Percentiles rank a stretch among this genome's conserved stretches.
Conservation (phyloP, 2,329 filamentous ascomycete species). For the Septoria linicola region DNA sequence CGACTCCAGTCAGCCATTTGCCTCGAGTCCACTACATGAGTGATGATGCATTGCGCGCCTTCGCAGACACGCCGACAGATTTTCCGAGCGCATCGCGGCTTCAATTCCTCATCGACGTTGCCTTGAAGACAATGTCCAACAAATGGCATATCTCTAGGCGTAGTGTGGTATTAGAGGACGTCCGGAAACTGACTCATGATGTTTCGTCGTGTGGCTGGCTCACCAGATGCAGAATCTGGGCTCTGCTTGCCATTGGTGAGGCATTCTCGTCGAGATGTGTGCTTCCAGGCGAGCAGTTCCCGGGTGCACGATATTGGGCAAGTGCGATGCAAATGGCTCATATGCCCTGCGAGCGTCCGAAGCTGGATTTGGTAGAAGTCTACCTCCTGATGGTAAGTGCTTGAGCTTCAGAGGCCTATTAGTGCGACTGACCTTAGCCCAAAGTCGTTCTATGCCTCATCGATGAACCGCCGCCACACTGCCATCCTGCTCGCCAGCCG, state of each 20-base stretch:
- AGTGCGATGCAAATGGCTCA: conserved; percentile 43
- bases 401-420: conserved; percentile 32
- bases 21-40: conserved; percentile 38
- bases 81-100: conserved; percentile 45
- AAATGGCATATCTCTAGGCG: conserved; percentile 47
- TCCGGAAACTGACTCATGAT: conserved; percentile 43
- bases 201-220: conserved; percentile 38
- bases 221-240: conserved; percentile 45
- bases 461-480: conserved; percentile 48
- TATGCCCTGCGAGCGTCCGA: conserved; percentile 46
- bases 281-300: conserved; percentile 40
- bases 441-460: conserved; percentile 47
- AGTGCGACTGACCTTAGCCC: background rate
- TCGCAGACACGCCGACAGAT: conserved; percentile 39
- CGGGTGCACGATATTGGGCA: conserved; percentile 48
- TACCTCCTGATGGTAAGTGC: conserved; percentile 41
- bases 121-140: conserved; percentile 43
- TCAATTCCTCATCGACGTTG: conserved; percentile 43
- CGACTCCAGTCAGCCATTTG: conserved; percentile 34
- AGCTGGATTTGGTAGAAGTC: conserved; percentile 47
- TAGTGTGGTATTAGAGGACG: conserved; percentile 40
- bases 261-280: conserved; percentile 46
- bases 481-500: conserved; percentile 48
- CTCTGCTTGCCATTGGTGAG: conserved; percentile 49
- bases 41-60: conserved; percentile 37